Percentiles rank a stretch among this genome's conserved stretches.
These are phyloP conservation scores for Paramarasmius palmivorus DNA, from an alignment of 1,284 basidiomycete species.

Conservation along the genomic window DNA sequence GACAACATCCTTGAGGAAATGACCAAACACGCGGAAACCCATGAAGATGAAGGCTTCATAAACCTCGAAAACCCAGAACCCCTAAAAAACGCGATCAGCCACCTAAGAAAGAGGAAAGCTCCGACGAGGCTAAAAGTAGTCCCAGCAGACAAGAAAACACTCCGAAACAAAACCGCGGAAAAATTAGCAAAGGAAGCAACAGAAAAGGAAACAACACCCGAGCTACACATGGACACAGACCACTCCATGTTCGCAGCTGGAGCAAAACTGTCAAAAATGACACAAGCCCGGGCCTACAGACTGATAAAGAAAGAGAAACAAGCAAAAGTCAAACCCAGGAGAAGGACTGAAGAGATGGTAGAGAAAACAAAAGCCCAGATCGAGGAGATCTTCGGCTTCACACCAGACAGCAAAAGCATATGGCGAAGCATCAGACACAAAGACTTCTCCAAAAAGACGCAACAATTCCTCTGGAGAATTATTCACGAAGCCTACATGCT, in stretches of 20 bases:
- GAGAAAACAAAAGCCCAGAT: background rate
- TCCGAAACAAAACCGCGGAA: too few species aligned
- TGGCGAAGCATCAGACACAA: conserved; percentile 1
- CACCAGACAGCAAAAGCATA: background rate
- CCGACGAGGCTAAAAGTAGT: too few species aligned
- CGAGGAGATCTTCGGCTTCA: background rate
- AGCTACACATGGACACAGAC: too few species aligned
- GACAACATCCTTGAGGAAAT: too few species aligned
- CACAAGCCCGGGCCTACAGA: conserved; percentile 8
- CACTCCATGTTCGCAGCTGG: background rate
- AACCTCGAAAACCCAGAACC: too few species aligned
- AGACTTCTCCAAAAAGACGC: background rate
- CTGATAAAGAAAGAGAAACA: conserved; percentile 2
- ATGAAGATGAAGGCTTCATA: too few species aligned
- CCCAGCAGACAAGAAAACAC: too few species aligned
- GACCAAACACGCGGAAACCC: too few species aligned
- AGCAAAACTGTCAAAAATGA: conserved; percentile 7
- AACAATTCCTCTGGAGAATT: conserved; percentile 4
- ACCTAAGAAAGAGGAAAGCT: too few species aligned
- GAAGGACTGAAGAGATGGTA: background rate
- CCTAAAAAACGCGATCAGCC: too few species aligned
- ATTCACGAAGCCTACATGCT: conserved; percentile 1
- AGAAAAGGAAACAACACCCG: too few species aligned
- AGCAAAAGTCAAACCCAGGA: background rate
- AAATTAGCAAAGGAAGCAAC: too few species aligned